These are phyloP conservation scores for Pyrenopolyporus hunteri DNA, from an alignment of 495 filamentous ascomycete species.

Conservation along the genomic window DNA sequence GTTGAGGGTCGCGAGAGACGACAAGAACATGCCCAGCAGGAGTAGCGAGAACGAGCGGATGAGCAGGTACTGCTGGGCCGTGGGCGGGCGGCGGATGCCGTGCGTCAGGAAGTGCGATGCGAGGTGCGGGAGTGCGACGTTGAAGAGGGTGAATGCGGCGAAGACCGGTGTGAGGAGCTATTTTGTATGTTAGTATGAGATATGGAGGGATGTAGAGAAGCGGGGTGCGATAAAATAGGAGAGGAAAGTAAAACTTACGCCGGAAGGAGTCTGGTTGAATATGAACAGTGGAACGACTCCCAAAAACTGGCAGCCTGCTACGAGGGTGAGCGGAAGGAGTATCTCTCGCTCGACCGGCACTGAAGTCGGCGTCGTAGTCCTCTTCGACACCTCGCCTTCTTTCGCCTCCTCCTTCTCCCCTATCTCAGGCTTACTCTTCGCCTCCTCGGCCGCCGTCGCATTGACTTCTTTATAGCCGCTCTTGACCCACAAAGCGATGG, in stretches of 20 bases:
- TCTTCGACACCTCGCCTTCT: neutral
- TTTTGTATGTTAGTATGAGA: conserved; percentile 30
- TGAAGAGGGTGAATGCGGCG: conserved; percentile 61
- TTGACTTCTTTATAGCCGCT: conserved; percentile 62
- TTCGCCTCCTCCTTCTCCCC: conserved; percentile 15
- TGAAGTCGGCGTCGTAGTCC: conserved; percentile 18
- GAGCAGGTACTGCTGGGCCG: conserved; percentile 72
- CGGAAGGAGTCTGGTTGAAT: conserved; percentile 75
- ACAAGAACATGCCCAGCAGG: conserved; percentile 86
- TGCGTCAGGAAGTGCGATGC: conserved; percentile 59
- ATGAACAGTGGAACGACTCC: conserved; percentile 85
- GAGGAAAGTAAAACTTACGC: conserved; percentile 58
- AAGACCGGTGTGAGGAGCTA: conserved; percentile 66
- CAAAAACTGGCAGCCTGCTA: conserved; percentile 73
- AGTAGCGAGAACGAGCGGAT: conserved; percentile 92
- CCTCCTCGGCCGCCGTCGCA: conserved; percentile 18
- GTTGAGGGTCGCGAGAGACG: conserved; percentile 92
- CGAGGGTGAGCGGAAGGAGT: conserved; percentile 76
- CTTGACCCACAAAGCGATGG: conserved; percentile 88
- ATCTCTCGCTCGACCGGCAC: conserved; percentile 69
- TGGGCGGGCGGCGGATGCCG: conserved; percentile 47
- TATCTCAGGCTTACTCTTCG: conserved; percentile 1
- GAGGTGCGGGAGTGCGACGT: conserved; percentile 62
- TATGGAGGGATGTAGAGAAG: conserved; percentile 2
- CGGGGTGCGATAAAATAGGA: neutral